Evolutionary conservation across 2,329 filamentous ascomycete species (phyloP).

Genomic region (Microsporum canis): DNA sequence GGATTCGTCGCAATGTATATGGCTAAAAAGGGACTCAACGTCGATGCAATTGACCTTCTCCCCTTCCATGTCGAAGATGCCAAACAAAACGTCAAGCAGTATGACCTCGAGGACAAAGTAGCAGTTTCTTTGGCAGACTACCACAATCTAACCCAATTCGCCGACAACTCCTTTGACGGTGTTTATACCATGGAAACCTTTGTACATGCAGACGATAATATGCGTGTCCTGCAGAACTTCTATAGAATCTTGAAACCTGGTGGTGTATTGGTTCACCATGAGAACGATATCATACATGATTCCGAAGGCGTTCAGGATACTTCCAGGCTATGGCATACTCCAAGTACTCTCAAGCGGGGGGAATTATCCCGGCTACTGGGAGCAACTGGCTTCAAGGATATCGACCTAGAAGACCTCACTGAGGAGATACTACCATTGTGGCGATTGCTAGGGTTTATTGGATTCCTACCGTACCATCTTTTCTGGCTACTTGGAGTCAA

Average conservation of each 20-base stretch:
- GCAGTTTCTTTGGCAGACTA: constrained; percentile 39
- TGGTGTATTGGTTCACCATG: constrained; percentile 21
- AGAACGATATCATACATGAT: constrained; percentile 4
- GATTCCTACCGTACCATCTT: constrained; percentile 7
- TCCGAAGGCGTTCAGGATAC: constrained; percentile 6
- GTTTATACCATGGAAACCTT: constrained; percentile 48
- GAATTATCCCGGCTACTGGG: not conserved
- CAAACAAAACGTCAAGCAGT: constrained; percentile 28
- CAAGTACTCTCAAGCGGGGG: constrained; percentile 7
- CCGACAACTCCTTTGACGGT: constrained; percentile 36
- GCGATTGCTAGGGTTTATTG: not conserved
- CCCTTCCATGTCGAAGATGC: constrained; percentile 40
- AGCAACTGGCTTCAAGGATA: constrained; percentile 6
- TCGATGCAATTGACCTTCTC: constrained; percentile 42
- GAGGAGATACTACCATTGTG: constrained; percentile 1
- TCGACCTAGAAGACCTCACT: constrained; percentile 4
- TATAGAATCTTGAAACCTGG: constrained; percentile 40
- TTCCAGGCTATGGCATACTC: not conserved
- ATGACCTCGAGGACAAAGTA: constrained; percentile 28
- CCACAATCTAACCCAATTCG: constrained; percentile 38
- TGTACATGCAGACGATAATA: constrained; percentile 42
- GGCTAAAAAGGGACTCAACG: constrained; percentile 32
- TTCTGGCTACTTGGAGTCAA: constrained; percentile 3
- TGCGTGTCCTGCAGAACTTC: constrained; percentile 37
- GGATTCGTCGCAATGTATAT: constrained; percentile 42